Percentiles rank a stretch among this genome's conserved stretches.
phyloP scores from a whole-genome alignment of 768 basidiomycete species.

The Fomitopsis pulvina region DNA sequence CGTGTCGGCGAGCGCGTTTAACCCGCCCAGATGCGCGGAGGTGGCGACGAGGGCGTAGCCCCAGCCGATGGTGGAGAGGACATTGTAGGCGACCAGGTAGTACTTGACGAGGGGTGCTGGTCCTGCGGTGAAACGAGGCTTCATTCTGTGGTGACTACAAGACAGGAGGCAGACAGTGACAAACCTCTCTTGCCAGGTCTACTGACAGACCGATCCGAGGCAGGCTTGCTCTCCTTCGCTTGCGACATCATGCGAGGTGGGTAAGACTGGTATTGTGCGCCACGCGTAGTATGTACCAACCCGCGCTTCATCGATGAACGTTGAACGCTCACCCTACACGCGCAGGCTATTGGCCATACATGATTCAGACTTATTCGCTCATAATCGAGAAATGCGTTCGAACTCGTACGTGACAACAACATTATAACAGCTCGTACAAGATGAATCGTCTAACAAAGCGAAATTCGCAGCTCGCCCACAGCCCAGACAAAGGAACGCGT shows the following conservation, averaged over 20 bases:
- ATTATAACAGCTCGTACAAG: too few relatives aligned
- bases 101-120: slow-evolving; percentile 23
- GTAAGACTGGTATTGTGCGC: too few relatives aligned
- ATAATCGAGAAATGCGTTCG: too few relatives aligned
- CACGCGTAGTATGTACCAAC: too few relatives aligned
- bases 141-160: background rate
- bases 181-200: background rate
- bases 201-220: background rate
- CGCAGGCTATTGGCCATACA: background rate
- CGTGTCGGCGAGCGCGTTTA: slow-evolving; percentile 8
- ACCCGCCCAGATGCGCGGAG: slow-evolving; percentile 36
- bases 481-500: too few relatives aligned
- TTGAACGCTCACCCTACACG: background rate
- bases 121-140: slow-evolving; percentile 8
- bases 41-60: slow-evolving; percentile 55
- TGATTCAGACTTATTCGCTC: background rate
- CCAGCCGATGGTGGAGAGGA: slow-evolving; percentile 72
- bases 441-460: too few relatives aligned
- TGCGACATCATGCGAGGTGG: background rate
- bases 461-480: too few relatives aligned
- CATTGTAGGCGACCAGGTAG: slow-evolving; percentile 80
- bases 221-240: background rate
- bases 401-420: too few relatives aligned
- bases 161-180: background rate
- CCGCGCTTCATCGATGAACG: background rate